These are phyloP conservation scores for Candida germanica DNA, from an alignment of 805 yeast genomes.

Conservation along the genomic window DNA sequence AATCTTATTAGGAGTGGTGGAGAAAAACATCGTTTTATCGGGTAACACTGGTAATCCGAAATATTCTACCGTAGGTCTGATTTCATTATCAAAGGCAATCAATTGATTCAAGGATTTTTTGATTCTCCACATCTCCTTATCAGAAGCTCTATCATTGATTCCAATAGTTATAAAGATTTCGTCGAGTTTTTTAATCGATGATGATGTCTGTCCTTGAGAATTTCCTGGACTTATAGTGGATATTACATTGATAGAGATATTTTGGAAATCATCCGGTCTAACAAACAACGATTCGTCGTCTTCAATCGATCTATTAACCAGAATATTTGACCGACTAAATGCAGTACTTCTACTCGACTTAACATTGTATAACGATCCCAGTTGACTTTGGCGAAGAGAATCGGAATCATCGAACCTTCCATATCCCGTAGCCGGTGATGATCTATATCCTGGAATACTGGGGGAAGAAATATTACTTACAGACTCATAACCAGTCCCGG, in stretches of 20 bases:
- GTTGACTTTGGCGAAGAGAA: conserved; percentile 10
- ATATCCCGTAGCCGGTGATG: conserved; percentile 10
- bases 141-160: conserved; percentile 57
- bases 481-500: conserved; percentile 8
- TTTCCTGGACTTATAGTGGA: conserved; percentile 30
- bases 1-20: conserved; percentile 61
- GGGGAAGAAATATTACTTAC: conserved; percentile 18
- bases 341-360: conserved; percentile 1
- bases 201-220: conserved; percentile 18
- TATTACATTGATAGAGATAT: conserved; percentile 46
- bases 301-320: conserved; percentile 15
- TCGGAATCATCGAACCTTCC: conserved; percentile 8
- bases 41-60: conserved; percentile 65
- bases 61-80: conserved; percentile 50
- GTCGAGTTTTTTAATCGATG: conserved; percentile 42
- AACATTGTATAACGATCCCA: conserved; percentile 10
- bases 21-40: conserved; percentile 54
- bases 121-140: conserved; percentile 72
- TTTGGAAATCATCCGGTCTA: conserved; percentile 56
- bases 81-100: conserved; percentile 54
- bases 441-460: conserved; percentile 9
- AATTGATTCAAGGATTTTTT: conserved; percentile 62
- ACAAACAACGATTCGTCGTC: conserved; percentile 50
- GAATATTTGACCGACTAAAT: background rate
- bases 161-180: conserved; percentile 63